These are phyloP conservation scores for Dichomitus squalens DNA, from an alignment of 1,284 basidiomycete species.

Conservation along the genomic window DNA sequence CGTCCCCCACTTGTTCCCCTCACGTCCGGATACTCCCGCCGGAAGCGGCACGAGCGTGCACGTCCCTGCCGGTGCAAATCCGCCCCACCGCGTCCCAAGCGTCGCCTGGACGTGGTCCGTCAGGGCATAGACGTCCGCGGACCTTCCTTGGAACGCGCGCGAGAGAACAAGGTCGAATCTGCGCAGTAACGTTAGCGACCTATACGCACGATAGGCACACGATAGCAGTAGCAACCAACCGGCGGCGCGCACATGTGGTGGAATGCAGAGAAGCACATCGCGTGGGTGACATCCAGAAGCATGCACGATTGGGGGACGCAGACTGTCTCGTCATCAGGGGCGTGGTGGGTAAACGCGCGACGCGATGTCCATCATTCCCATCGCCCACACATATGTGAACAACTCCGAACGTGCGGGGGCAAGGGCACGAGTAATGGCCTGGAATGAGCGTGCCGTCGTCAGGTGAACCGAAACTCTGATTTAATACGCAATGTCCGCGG, in stretches of 20 bases:
- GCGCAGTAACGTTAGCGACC: neutral
- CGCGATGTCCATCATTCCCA: too few relatives aligned
- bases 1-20: conserved; percentile 10
- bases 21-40: neutral
- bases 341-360: too few relatives aligned
- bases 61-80: conserved; percentile 21
- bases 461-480: too few relatives aligned
- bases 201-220: too few relatives aligned
- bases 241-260: neutral
- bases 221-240: neutral
- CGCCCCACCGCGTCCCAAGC: conserved; percentile 15
- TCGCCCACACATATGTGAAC: too few relatives aligned
- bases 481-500: too few relatives aligned
- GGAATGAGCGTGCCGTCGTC: too few relatives aligned
- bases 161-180: conserved; percentile 25
- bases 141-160: conserved; percentile 10
- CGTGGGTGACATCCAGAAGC: too few relatives aligned
- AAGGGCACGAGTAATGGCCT: too few relatives aligned
- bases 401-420: too few relatives aligned
- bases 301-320: too few relatives aligned
- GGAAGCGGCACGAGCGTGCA: conserved; percentile 23
- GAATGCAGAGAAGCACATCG: neutral
- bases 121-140: conserved; percentile 8
- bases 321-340: too few relatives aligned
- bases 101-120: conserved; percentile 14